Conservation (phyloP, 139 green algal genomes). For the Chlamydomonas sp. region DNA sequence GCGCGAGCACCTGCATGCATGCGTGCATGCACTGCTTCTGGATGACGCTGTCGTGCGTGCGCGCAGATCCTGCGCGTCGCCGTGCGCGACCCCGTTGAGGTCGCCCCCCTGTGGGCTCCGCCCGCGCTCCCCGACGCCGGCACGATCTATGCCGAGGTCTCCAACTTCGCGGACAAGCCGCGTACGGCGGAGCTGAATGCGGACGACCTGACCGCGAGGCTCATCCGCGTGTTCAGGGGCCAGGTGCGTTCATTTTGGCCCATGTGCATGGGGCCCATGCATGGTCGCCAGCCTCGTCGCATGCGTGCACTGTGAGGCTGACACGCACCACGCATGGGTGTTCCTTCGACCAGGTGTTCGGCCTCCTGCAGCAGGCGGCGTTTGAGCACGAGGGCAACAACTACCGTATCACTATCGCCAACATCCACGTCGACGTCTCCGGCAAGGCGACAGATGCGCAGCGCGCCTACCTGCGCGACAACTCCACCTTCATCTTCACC, state of each 20-base stretch:
- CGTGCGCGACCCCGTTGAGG: conserved; percentile 44
- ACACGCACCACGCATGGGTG: background rate
- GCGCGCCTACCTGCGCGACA: conserved; percentile 31
- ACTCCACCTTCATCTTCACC: conserved; percentile 65
- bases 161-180: conserved; percentile 50
- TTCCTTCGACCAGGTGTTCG: conserved; percentile 60
- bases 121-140: conserved; percentile 34
- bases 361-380: conserved; percentile 62
- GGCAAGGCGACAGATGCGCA: conserved; percentile 15
- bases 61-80: conserved; percentile 58
- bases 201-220: conserved; percentile 45
- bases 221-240: conserved; percentile 46
- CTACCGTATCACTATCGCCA: conserved; percentile 61
- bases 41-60: background rate
- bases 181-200: conserved; percentile 56
- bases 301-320: background rate
- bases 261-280: background rate
- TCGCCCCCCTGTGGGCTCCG: conserved; percentile 34
- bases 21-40: background rate
- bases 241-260: conserved; percentile 39
- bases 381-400: conserved; percentile 86
- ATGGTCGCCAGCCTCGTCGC: background rate
- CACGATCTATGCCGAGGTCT: conserved; percentile 66
- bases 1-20: background rate
- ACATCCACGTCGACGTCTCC: conserved; percentile 33